Conservation (phyloP, 2,329 filamentous ascomycete species). For the Macroventuria anomochaeta region DNA sequence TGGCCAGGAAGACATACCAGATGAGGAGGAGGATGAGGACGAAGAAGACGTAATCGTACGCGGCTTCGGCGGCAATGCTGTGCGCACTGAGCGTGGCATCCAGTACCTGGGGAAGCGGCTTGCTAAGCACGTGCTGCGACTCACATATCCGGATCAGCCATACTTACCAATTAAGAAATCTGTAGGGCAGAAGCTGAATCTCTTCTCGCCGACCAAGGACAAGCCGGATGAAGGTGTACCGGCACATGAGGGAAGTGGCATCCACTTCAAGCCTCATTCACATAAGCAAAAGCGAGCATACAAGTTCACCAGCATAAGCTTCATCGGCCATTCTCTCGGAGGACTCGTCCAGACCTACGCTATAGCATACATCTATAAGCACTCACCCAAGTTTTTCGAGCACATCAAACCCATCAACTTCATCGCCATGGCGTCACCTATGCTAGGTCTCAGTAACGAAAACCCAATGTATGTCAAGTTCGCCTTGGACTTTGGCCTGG, state of each 20-base stretch:
- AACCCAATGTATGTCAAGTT: constrained; percentile 98
- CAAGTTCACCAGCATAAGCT: constrained; percentile 91
- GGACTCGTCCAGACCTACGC: constrained; percentile 92
- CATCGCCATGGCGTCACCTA: constrained; percentile 83
- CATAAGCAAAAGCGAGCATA: constrained; percentile 66
- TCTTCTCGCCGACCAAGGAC: constrained; percentile 52
- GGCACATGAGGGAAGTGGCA: constrained; percentile 67
- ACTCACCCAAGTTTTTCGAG: constrained; percentile 89
- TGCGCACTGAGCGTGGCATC: constrained; percentile 90
- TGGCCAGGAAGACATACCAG: constrained; percentile 56
- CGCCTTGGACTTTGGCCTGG: constrained; percentile 91
- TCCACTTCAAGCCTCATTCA: constrained; percentile 57
- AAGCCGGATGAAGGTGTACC: constrained; percentile 57
- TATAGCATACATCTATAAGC: constrained; percentile 94
- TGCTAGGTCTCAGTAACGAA: constrained; percentile 92
- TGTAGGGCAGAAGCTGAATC: constrained; percentile 57
- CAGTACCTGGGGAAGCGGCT: constrained; percentile 96
- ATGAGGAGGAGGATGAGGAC: constrained; percentile 62
- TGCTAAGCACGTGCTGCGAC: constrained; percentile 84
- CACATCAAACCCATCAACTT: constrained; percentile 89
- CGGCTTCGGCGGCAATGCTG: constrained; percentile 88
- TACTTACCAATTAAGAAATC: constrained; percentile 72
- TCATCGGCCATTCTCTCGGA: constrained; percentile 89
- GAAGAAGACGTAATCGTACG: constrained; percentile 88
- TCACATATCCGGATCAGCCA: constrained; percentile 94